These are phyloP conservation scores for Debaryomyces sp. DNA, from an alignment of 1,139 yeast genomes.

Conservation along the genomic window DNA sequence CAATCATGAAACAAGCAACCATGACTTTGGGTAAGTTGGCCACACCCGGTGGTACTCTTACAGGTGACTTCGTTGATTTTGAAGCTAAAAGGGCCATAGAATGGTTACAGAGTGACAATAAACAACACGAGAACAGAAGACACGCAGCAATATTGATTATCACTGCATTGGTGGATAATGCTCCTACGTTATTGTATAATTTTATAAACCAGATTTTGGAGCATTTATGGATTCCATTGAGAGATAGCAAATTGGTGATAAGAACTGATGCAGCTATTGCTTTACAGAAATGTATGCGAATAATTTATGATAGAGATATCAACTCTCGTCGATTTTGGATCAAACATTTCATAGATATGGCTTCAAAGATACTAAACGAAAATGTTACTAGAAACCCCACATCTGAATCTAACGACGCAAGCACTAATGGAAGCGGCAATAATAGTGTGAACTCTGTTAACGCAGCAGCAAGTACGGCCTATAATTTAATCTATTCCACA, in stretches of 20 bases:
- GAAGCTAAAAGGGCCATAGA: constrained; percentile 90
- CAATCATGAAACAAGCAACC: constrained; percentile 86
- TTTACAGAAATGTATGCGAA: constrained; percentile 73
- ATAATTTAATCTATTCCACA: constrained; percentile 29
- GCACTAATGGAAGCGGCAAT: not conserved
- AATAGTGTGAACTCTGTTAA: constrained; percentile 12
- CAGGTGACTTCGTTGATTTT: constrained; percentile 90
- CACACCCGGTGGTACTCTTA: constrained; percentile 82
- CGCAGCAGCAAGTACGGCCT: constrained; percentile 22
- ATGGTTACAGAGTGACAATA: constrained; percentile 81
- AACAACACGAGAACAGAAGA: constrained; percentile 75
- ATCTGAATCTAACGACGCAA: constrained; percentile 3
- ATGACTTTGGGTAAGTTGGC: constrained; percentile 86
- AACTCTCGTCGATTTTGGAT: constrained; percentile 76
- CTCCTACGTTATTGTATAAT: constrained; percentile 81
- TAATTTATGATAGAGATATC: constrained; percentile 79
- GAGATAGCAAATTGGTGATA: constrained; percentile 75
- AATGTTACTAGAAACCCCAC: constrained; percentile 10
- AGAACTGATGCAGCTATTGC: constrained; percentile 86
- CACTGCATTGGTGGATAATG: constrained; percentile 81
- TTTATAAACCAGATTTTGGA: constrained; percentile 80
- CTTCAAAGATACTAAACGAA: constrained; percentile 41
- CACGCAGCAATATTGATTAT: constrained; percentile 90
- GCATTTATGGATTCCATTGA: constrained; percentile 83
- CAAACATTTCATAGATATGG: constrained; percentile 65